Evolutionary conservation across 169 alveolate genomes (phyloP).

Genomic region (Plasmodium berghei): DNA sequence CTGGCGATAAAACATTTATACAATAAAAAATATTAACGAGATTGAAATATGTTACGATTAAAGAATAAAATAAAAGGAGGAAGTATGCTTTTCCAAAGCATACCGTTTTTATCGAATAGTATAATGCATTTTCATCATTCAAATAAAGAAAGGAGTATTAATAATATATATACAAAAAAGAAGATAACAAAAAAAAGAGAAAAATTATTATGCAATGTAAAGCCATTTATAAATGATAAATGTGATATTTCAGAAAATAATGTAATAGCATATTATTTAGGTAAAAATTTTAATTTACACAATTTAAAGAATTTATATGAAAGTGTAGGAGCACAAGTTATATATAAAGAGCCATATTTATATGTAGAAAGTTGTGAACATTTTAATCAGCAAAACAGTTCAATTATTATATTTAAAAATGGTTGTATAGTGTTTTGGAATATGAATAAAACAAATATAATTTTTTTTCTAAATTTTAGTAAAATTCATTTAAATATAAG

Average conservation of each 20-base stretch:
- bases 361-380: conserved; percentile 75
- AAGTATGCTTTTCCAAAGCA: too few species aligned
- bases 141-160: conserved; percentile 32
- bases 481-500: conserved; percentile 12
- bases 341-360: conserved; percentile 75
- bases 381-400: conserved; percentile 75
- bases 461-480: conserved; percentile 29
- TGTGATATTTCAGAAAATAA: conserved; percentile 52
- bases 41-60: too few species aligned
- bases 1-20: too few species aligned
- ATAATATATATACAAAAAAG: conserved; percentile 66
- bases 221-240: conserved; percentile 58
- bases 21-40: too few species aligned
- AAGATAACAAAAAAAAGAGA: conserved; percentile 57
- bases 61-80: too few species aligned
- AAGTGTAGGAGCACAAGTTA: conserved; percentile 41
- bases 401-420: conserved; percentile 68
- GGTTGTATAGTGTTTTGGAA: conserved; percentile 77
- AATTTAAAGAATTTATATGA: conserved; percentile 51
- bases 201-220: conserved; percentile 38
- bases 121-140: too few species aligned
- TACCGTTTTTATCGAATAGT: too few species aligned
- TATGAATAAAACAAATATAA: conserved; percentile 70
- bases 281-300: conserved; percentile 22
- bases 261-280: conserved; percentile 75